A percentile compares a stretch with the other conserved stretches of the same genome.
These are phyloP conservation scores for Daldinia sp. DNA, from an alignment of 2,329 filamentous ascomycete species.

Conservation along the genomic window DNA sequence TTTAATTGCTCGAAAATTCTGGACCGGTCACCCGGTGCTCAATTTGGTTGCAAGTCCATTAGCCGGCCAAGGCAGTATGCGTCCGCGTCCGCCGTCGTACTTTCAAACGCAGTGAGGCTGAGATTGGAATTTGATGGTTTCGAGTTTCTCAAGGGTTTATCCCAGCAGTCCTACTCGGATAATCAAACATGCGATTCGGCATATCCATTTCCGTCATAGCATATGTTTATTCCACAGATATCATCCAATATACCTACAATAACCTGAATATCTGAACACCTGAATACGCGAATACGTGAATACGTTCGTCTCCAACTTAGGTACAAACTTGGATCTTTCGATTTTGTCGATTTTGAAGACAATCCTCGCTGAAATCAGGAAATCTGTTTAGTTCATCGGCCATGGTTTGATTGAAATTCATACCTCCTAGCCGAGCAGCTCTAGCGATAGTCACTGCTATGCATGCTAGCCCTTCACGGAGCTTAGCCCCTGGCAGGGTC, in stretches of 20 bases:
- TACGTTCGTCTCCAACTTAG: neutral
- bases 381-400: constrained; percentile 3
- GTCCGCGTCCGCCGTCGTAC: constrained; percentile 7
- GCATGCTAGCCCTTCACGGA: constrained; percentile 20
- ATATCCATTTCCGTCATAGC: constrained; percentile 17
- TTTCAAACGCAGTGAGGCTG: constrained; percentile 35
- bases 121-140: constrained; percentile 26
- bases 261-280: constrained; percentile 10
- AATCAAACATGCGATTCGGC: constrained; percentile 22
- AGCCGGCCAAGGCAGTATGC: constrained; percentile 28
- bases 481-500: constrained; percentile 22
- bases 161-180: constrained; percentile 18
- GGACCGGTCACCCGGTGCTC: constrained; percentile 27
- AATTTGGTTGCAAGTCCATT: constrained; percentile 22
- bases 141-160: constrained; percentile 27
- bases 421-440: constrained; percentile 4
- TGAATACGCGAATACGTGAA: constrained; percentile 3
- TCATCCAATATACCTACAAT: neutral
- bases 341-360: neutral
- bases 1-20: constrained; percentile 33
- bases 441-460: constrained; percentile 11
- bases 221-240: neutral
- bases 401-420: constrained; percentile 6
- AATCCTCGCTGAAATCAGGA: constrained; percentile 3
- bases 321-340: neutral